Evolutionary conservation across 257 asterid species (phyloP).

Genomic region (Paulownia fortunei): DNA sequence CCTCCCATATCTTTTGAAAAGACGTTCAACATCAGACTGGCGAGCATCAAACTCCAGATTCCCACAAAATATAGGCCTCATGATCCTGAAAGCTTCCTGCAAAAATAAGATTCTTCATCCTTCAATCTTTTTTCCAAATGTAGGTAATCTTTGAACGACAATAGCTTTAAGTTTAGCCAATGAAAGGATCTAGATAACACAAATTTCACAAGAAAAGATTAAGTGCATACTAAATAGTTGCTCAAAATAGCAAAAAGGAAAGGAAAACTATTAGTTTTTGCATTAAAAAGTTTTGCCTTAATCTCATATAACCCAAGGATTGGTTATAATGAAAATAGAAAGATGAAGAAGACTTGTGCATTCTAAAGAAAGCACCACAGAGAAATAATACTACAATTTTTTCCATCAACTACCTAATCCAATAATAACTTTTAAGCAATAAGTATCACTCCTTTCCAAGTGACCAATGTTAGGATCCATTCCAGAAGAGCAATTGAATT

Average conservation of each 20-base stretch:
- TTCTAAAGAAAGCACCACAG: neutral
- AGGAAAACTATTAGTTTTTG: neutral
- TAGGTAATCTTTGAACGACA: neutral
- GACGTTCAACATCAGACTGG: slow-evolving; percentile 83
- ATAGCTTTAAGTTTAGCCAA: neutral
- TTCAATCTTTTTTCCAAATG: neutral
- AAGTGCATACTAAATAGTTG: neutral
- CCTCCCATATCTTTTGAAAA: slow-evolving; percentile 86
- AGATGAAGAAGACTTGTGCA: neutral
- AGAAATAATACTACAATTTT: neutral
- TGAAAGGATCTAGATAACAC: neutral
- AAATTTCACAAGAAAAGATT: neutral
- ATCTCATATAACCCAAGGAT: neutral
- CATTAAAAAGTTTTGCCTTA: neutral
- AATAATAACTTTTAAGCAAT: neutral
- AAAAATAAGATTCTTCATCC: slow-evolving; percentile 13
- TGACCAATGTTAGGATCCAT: too few species aligned
- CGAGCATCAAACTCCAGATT: slow-evolving; percentile 92
- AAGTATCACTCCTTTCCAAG: too few species aligned
- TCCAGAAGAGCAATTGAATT: too few species aligned
- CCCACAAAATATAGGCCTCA: slow-evolving; percentile 88
- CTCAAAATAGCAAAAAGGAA: neutral
- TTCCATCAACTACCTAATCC: neutral
- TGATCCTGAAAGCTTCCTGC: slow-evolving; percentile 45
- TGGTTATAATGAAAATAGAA: neutral